These are phyloP conservation scores for Phlebiopsis flavidoalba DNA, from an alignment of 768 basidiomycete genomes.

Conservation along the genomic window DNA sequence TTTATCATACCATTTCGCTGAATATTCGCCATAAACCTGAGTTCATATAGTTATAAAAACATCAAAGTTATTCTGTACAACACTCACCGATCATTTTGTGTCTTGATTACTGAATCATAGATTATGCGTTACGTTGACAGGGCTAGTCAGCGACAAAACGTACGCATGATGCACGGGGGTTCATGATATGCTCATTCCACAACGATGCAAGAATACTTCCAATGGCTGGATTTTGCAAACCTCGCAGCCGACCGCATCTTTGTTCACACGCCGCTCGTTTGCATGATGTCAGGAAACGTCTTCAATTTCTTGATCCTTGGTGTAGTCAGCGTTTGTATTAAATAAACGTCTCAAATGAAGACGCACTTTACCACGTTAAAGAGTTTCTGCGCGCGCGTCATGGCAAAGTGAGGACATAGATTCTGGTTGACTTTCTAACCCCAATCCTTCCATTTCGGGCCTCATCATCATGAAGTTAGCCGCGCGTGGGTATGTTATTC, in stretches of 20 bases:
- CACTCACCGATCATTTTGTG: constrained; percentile 49
- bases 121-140: background rate
- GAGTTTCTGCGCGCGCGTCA: constrained; percentile 57
- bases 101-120: constrained; percentile 45
- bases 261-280: constrained; percentile 38
- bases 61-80: constrained; percentile 16
- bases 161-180: constrained; percentile 52
- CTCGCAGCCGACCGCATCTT: constrained; percentile 60
- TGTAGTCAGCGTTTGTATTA: background rate
- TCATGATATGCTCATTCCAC: constrained; percentile 63
- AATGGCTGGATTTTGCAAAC: constrained; percentile 66
- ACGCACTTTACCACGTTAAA: constrained; percentile 53
- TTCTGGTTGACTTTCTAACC: constrained; percentile 51
- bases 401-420: constrained; percentile 61
- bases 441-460: constrained; percentile 65
- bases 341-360: background rate
- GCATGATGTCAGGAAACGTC: constrained; percentile 53
- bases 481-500: constrained; percentile 33
- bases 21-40: constrained; percentile 58
- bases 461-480: constrained; percentile 16
- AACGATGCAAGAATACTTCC: constrained; percentile 46
- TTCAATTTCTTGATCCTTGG: constrained; percentile 52
- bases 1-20: constrained; percentile 48
- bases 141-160: background rate
- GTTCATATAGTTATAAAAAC: background rate